Percentiles rank a stretch among this genome's conserved stretches.
phyloP scores from a whole-genome alignment of 2,329 filamentous ascomycete species.

The Biscogniauxia mediterranea region DNA sequence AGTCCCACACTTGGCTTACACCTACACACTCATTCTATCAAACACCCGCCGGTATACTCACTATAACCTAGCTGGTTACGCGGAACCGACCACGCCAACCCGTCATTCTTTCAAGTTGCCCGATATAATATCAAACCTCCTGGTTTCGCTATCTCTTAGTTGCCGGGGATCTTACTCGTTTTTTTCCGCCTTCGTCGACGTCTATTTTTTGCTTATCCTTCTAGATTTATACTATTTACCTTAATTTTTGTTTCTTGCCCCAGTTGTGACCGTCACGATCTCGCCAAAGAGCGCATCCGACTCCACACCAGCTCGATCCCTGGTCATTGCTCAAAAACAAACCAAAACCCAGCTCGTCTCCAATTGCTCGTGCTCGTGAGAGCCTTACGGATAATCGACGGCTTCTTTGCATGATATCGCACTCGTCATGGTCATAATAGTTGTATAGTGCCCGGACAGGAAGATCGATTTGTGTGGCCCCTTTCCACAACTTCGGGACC shows the following conservation, averaged over 20 bases:
- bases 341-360: neutral
- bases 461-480: conserved; percentile 13
- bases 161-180: conserved; percentile 17
- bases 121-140: conserved; percentile 25
- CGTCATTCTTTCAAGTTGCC: conserved; percentile 17
- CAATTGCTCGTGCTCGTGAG: conserved; percentile 5
- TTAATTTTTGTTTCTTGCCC: conserved; percentile 16
- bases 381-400: conserved; percentile 8
- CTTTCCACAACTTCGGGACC: conserved; percentile 18
- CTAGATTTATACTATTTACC: conserved; percentile 10
- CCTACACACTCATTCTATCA: conserved; percentile 23
- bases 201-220: neutral
- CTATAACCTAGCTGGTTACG: conserved; percentile 8
- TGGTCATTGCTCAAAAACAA: conserved; percentile 4
- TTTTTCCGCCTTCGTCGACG: conserved; percentile 14
- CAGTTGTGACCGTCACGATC: conserved; percentile 12
- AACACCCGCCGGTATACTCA: conserved; percentile 17
- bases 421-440: conserved; percentile 23
- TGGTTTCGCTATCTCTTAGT: conserved; percentile 13
- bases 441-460: conserved; percentile 14
- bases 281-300: conserved; percentile 13
- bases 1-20: conserved; percentile 22
- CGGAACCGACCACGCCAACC: conserved; percentile 21
- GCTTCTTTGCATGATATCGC: conserved; percentile 13
- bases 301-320: conserved; percentile 15